Conservation (phyloP, 352 stramenopile species). For the Paralagenidium karlingii region DNA sequence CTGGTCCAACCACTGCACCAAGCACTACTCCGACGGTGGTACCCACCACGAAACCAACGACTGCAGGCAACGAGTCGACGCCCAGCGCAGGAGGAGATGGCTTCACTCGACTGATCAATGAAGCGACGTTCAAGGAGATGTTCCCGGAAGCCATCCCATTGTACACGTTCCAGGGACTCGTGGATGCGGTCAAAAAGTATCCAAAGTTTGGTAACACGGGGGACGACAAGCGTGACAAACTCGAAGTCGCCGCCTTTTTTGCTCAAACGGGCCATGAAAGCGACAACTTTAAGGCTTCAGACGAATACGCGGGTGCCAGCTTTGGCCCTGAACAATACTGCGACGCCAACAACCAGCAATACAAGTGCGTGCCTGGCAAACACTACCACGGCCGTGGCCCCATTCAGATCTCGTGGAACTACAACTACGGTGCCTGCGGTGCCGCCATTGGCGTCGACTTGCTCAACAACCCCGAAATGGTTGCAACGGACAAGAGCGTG, state of each 20-base stretch:
- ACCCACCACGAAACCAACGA: no score
- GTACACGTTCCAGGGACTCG: constrained; percentile 26
- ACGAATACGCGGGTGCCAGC: constrained; percentile 22
- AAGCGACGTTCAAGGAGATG: constrained; percentile 13
- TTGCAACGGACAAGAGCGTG: constrained; percentile 16
- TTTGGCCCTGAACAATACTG: constrained; percentile 31
- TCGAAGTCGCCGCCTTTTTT: constrained; percentile 27
- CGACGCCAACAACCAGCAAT: constrained; percentile 13
- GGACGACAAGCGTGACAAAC: constrained; percentile 22
- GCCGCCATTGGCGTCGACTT: constrained; percentile 18
- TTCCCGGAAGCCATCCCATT: constrained; percentile 24
- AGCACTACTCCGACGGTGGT: no score
- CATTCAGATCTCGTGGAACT: constrained; percentile 41
- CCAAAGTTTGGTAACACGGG: constrained; percentile 26
- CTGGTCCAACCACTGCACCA: no score
- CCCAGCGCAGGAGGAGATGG: no score
- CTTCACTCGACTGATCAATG: constrained; percentile 24
- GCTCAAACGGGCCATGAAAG: constrained; percentile 27
- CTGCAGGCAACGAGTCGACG: no score
- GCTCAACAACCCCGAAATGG: constrained; percentile 18
- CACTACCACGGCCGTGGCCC: constrained; percentile 36
- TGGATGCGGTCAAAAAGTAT: constrained; percentile 24
- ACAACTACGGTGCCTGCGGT: constrained; percentile 32
- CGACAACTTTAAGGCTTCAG: constrained; percentile 21
- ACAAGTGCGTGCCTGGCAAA: constrained; percentile 15